Conservation (phyloP, 2,329 filamentous ascomycete species). For the Exophiala sp. region DNA sequence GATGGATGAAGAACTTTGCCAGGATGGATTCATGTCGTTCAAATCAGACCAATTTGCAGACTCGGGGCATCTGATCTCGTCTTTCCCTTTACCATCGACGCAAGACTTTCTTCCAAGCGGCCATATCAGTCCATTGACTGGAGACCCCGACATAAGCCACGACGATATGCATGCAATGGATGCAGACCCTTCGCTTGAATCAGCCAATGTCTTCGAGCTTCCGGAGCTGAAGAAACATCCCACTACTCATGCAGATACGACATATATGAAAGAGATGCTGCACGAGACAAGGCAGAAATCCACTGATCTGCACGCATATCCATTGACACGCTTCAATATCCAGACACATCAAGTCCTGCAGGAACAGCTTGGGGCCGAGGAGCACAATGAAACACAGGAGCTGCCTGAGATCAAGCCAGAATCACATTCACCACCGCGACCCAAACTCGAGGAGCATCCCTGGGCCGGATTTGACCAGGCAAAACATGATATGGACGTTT, state of each 20-base stretch:
- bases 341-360: constrained; percentile 23
- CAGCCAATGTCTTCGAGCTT: constrained; percentile 14
- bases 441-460: background rate
- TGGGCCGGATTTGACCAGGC: constrained; percentile 3
- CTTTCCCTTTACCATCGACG: constrained; percentile 6
- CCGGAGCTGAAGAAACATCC: background rate
- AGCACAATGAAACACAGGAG: background rate
- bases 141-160: constrained; percentile 4
- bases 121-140: constrained; percentile 1
- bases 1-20: constrained; percentile 20
- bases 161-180: background rate
- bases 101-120: constrained; percentile 2
- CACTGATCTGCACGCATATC: background rate
- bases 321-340: constrained; percentile 21
- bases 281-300: background rate
- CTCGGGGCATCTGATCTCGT: constrained; percentile 8
- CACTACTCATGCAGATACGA: background rate
- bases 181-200: background rate
- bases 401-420: background rate
- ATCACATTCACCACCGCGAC: background rate
- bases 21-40: constrained; percentile 16
- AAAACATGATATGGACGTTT: constrained; percentile 2
- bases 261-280: background rate
- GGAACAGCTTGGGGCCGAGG: constrained; percentile 18
- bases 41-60: constrained; percentile 4